These are phyloP conservation scores for Limnanthes douglasii DNA, from an alignment of 345 rosid species.

Conservation along the genomic window DNA sequence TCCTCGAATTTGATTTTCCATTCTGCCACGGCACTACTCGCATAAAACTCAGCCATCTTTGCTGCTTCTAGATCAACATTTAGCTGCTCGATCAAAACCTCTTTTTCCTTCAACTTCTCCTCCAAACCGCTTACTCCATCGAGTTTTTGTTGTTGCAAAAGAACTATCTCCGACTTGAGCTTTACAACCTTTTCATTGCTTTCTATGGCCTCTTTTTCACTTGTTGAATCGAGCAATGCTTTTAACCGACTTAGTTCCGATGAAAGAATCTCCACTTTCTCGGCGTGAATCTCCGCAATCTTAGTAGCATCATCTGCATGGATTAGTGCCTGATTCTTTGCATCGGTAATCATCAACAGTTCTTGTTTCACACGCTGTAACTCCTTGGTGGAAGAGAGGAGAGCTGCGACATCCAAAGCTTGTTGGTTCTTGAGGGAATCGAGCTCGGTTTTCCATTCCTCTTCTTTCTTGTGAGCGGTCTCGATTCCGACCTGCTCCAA, in stretches of 20 bases:
- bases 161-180: conserved; percentile 34
- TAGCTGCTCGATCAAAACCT: conserved; percentile 50
- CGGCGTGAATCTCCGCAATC: conserved; percentile 76
- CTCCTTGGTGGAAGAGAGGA: conserved; percentile 64
- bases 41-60: conserved; percentile 70
- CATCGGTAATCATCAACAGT: conserved; percentile 52
- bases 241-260: conserved; percentile 46
- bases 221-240: conserved; percentile 50
- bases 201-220: conserved; percentile 33
- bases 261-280: conserved; percentile 66
- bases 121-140: conserved; percentile 26
- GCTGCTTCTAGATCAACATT: conserved; percentile 78
- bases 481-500: conserved; percentile 79
- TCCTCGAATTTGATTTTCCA: conserved; percentile 47
- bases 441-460: conserved; percentile 55
- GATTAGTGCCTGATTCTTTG: conserved; percentile 69
- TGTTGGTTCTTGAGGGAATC: conserved; percentile 69
- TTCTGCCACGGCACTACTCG: conserved; percentile 46
- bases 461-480: conserved; percentile 60
- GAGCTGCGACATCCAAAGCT: conserved; percentile 67
- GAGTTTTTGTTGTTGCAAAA: conserved; percentile 33
- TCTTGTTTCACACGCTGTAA: conserved; percentile 59
- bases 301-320: conserved; percentile 90
- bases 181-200: conserved; percentile 28
- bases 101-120: conserved; percentile 40